phyloP scores from a whole-genome alignment of 2,329 filamentous ascomycete genomes.

The Spiromastix sp. region DNA sequence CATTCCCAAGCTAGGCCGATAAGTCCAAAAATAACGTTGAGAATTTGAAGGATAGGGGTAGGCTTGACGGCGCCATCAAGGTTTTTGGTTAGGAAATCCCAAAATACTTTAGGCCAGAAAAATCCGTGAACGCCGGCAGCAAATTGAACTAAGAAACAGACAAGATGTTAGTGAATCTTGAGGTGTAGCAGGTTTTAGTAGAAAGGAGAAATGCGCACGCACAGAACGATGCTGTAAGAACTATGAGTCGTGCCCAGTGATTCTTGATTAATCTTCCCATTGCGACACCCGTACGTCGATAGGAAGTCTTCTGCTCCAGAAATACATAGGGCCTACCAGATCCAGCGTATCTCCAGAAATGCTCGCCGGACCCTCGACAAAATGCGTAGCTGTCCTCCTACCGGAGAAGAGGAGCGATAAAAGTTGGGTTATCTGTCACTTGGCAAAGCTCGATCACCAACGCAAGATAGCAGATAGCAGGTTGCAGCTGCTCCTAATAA shows the following conservation, averaged over 20 bases:
- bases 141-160: slow-evolving; percentile 60
- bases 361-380: not conserved
- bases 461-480: no score
- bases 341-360: slow-evolving; percentile 1
- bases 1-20: slow-evolving; percentile 80
- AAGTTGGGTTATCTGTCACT: no score
- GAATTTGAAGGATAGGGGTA: slow-evolving; percentile 74
- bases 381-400: no score
- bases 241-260: slow-evolving; percentile 92
- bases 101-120: slow-evolving; percentile 99
- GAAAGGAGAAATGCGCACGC: no score
- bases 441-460: no score
- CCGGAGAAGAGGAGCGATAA: no score
- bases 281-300: no score
- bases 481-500: no score
- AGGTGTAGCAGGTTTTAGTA: not conserved
- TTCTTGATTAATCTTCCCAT: slow-evolving; percentile 99
- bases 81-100: slow-evolving; percentile 88
- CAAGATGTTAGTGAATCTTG: slow-evolving; percentile 2
- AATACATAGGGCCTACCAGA: slow-evolving; percentile 13
- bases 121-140: slow-evolving; percentile 73
- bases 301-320: not conserved
- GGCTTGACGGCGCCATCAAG: slow-evolving; percentile 80
- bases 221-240: slow-evolving; percentile 75
- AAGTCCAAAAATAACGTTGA: slow-evolving; percentile 78